Base-by-base conservation (phyloP, 208 protist species). In the Leishmania tropica region DNA sequence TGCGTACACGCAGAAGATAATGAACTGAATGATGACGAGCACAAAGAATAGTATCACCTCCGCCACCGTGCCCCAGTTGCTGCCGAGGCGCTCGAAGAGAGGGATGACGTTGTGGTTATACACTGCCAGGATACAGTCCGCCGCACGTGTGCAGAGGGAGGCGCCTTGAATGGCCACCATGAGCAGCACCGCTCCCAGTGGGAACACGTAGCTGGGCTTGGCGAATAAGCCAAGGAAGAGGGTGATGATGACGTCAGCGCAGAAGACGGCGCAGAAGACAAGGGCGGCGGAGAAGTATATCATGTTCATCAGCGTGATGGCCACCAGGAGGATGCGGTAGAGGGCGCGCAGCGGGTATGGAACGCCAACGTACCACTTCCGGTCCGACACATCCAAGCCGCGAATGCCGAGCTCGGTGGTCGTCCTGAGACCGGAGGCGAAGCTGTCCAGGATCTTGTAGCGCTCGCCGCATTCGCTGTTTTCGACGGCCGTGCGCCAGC, bases 221-320 rank as follows among this genome's bases (percentile, higher is more conserved):
- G 88, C 85, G 65, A 89, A 91, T 58, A 89, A 91, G 58, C 88
- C 90, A 47, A 95, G 87, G 75, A 93, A 96, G 58, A 93, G 51
- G 48, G 88, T 93, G 51, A 89, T 80, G 37, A 90, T 78, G 67
- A 93, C 75, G 77, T 78, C 76, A 11, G 84, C 87, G 47, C 75
- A 70, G 68, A 94, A 87, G 11, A 88, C 79, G 37, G 83, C 45
- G 71, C 88, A 73, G 80, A 96, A 93, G 35, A 96, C 54, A 45
- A 91, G 75, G 5, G 90, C 92, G 4, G 67, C 81, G 56, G 88
- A 21, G 74, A 96, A 89, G 81, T 90, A 94, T 6, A 92, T 45
- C 7, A 78, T 80, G 80, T 88, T 92, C 0, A 91, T 37, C 17
- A 92, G 37, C 28, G 83, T 88, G 62, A 93, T 48, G 48, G 54